Evolutionary conservation across 768 basidiomycete genomes (phyloP).

Genomic region (Amanita thiersii): DNA sequence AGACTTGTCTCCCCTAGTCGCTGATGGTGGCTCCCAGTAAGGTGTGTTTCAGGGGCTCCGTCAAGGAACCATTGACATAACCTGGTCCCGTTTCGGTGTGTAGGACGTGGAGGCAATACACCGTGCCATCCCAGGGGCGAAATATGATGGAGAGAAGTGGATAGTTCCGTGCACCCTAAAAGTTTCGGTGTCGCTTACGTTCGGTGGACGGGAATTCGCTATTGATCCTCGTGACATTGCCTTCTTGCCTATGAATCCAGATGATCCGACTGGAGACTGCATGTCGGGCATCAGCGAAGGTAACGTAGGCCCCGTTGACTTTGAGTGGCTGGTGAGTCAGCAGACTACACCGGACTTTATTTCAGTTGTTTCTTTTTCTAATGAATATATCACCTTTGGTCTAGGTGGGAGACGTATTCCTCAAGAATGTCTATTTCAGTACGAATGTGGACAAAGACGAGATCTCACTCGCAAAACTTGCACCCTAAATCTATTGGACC

Average conservation of each 20-base stretch:
- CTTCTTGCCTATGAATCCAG: constrained; percentile 40
- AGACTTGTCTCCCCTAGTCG: constrained; percentile 1
- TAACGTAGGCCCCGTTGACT: constrained; percentile 32
- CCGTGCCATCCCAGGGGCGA: constrained; percentile 45
- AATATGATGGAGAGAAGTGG: constrained; percentile 40
- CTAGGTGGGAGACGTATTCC: constrained; percentile 31
- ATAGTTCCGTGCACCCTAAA: constrained; percentile 60
- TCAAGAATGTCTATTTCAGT: constrained; percentile 33
- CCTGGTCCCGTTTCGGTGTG: constrained; percentile 14
- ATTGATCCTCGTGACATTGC: constrained; percentile 53
- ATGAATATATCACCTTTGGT: not conserved
- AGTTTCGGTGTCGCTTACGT: constrained; percentile 43
- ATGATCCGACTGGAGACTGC: constrained; percentile 45
- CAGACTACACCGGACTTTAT: not conserved
- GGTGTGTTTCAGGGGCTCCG: not conserved
- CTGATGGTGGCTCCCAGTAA: constrained; percentile 3
- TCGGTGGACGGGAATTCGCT: constrained; percentile 50
- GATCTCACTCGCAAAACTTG: constrained; percentile 24
- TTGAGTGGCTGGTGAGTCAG: constrained; percentile 57
- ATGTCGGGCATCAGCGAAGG: constrained; percentile 53
- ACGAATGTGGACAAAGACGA: constrained; percentile 25
- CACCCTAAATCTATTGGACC: constrained; percentile 1
- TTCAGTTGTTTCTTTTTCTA: not conserved
- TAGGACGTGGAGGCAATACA: constrained; percentile 52
- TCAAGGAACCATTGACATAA: not conserved